Base-by-base conservation (phyloP, 164 flowering plant species). In the Houttuynia cordata region DNA sequence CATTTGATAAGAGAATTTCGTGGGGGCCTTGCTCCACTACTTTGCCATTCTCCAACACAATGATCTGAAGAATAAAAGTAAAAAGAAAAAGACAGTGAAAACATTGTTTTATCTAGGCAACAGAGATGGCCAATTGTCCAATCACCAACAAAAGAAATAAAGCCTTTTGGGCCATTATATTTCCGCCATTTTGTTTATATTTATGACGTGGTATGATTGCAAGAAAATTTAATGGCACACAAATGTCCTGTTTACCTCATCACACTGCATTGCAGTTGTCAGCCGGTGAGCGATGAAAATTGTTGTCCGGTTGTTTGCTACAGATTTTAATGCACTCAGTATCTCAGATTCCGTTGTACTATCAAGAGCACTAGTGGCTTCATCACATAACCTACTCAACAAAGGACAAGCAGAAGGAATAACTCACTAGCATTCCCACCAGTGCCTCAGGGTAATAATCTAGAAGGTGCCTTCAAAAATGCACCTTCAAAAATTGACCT, bases 291-390 rank as follows among this genome's bases (percentile, higher is more conserved):
- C 99, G 66, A 93, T 78, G 70, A 93, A 91, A 65, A 93, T 69
- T 24, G 97, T 74, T 56, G 99, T 93, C 54, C 96, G 73, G 70
- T 90, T 82, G 64, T 68, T 74, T 24, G 96, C 81, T 12, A 93
- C 74, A 15, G 96, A 83, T 74, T 80, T 88, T 66, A 93, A 66
- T 61, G 99, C 90, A 73, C 56, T 83, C 63, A 93, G 73, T 42
- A 93, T 86, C 76, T 88, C 99, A 25, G 96, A 88, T 73, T 93
- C 99, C 24, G 99, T 93, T 56, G 97, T 83, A 74, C 99, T 93
- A 79, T 93, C 99, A 21, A 93, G 96, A 40, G 99, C 95, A 78
- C 99, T 93, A 50, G 99, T 93, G 64, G 97, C 99, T 78, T 93
- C 99, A 74, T 93, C 99, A 75, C 97, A 90, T 24, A 93, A 72